These are phyloP conservation scores for Phlebiopsis gigantea DNA, from an alignment of 768 basidiomycete genomes.

Conservation along the genomic window DNA sequence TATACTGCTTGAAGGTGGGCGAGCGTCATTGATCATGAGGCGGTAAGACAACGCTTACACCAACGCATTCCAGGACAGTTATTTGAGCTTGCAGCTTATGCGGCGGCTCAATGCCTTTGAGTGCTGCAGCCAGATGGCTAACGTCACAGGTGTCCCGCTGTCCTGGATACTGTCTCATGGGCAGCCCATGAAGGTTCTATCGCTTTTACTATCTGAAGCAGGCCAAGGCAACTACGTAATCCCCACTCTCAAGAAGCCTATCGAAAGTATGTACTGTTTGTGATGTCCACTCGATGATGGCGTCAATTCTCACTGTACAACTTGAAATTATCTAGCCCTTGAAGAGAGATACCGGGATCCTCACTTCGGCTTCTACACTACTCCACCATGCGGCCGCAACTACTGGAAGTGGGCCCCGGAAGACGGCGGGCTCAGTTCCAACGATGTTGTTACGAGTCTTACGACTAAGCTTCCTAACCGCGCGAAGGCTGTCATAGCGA, in stretches of 20 bases:
- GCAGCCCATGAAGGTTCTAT: constrained; percentile 97
- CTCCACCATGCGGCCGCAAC: constrained; percentile 66
- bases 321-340: neutral
- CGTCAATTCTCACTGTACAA: neutral
- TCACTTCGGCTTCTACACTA: constrained; percentile 96
- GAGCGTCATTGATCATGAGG: too few species aligned
- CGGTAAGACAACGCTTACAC: too few species aligned
- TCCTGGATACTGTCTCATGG: constrained; percentile 91
- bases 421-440: too few species aligned
- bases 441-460: neutral
- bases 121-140: constrained; percentile 97
- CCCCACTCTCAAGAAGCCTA: constrained; percentile 62
- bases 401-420: neutral
- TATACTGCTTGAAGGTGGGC: constrained; percentile 92
- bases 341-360: constrained; percentile 73
- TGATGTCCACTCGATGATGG: neutral
- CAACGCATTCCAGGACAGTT: constrained; percentile 91
- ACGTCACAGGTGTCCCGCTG: constrained; percentile 99
- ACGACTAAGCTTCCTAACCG: neutral
- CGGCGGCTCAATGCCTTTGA: constrained; percentile 99
- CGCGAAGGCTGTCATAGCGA: constrained; percentile 94
- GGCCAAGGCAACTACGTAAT: constrained; percentile 88
- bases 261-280: constrained; percentile 52
- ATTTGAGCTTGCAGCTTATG: constrained; percentile 90
- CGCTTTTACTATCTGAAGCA: constrained; percentile 90